phyloP scores from a whole-genome alignment of 2,329 filamentous ascomycete genomes.

The Cladosporium sp. region DNA sequence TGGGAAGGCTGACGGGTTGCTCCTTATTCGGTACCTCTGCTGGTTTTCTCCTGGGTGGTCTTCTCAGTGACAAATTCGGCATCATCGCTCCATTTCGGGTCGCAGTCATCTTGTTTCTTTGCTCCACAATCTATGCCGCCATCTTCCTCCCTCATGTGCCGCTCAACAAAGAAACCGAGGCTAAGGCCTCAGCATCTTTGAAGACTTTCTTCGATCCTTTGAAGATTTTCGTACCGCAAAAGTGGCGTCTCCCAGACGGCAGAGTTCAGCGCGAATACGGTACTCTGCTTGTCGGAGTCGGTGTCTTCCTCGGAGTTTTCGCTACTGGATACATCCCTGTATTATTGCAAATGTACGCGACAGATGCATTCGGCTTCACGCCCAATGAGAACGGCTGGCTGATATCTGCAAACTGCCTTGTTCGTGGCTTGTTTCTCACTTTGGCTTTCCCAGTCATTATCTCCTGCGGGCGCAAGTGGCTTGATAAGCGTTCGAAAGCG shows the following conservation, averaged over 20 bases:
- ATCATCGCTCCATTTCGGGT: constrained; percentile 60
- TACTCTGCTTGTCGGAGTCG: constrained; percentile 56
- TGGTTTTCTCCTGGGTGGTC: constrained; percentile 59
- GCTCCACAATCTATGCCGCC: constrained; percentile 37
- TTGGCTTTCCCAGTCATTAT: constrained; percentile 42
- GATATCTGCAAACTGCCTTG: constrained; percentile 40
- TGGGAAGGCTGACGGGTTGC: constrained; percentile 60
- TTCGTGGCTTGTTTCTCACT: constrained; percentile 41
- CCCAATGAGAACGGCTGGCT: constrained; percentile 41
- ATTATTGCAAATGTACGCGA: constrained; percentile 47
- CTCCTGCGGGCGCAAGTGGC: constrained; percentile 36
- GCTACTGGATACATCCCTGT: constrained; percentile 63
- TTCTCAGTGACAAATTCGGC: constrained; percentile 57
- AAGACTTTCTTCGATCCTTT: constrained; percentile 58
- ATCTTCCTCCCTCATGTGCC: constrained; percentile 46
- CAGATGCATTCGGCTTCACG: constrained; percentile 39
- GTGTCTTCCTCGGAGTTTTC: constrained; percentile 62
- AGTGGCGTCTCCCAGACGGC: constrained; percentile 47
- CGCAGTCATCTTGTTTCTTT: constrained; percentile 52
- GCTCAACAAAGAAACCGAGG: constrained; percentile 33
- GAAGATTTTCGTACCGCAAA: constrained; percentile 54
- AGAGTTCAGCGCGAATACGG: constrained; percentile 52
- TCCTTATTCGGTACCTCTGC: constrained; percentile 62
- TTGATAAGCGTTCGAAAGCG: constrained; percentile 26
- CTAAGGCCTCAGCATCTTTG: constrained; percentile 33